Evolutionary conservation across 2,329 filamentous ascomycete species (phyloP), one percentile per base, ranked within the genome.

Genomic region (Aspergillus fructus): DNA sequence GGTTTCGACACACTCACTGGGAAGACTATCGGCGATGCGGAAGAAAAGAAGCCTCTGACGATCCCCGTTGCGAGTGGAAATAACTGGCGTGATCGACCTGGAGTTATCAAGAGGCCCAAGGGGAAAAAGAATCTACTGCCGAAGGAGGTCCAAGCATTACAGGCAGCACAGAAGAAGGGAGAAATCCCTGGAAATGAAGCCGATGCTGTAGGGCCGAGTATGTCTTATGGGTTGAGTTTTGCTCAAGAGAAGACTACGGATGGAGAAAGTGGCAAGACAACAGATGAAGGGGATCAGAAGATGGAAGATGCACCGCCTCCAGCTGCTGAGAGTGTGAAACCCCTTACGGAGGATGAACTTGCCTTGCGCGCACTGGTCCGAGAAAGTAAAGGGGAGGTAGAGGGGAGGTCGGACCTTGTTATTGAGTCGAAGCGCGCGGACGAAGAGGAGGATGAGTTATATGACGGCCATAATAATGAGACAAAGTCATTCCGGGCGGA

Each of bases 31-130:
- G 64, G 27, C 17, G 58, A 85, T 76, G 60, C 65, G 7, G 60
- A 75, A 60, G 66, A 79, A 78, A 74, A 75, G 40, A 80, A 88
- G 68, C 85, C 89, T 63, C 85, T 92, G 78, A 91, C 93, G 68
- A 85, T 85, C 33, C 88, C 90, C 68, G 89, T 92, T 59, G 89
- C 91, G 75, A 90, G 87, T 68, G 87, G 85, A 70, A 97, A 97
- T 72, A 94, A 97, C 79, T 87, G 92, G 62, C 71, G 74, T 50
- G 71, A 77, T 56, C 68, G 74, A 6, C 63, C 72, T 4, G 69
- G 73, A 3, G 61, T 64, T 2, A 74, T 70, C 54, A 85, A 54
- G 84, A 85, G 79, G 81, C 88, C 68, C 56, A 76, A 81, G 62
- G 85, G 79, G 70, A 86, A 84, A 71, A 86, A 84, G 71, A 86